A percentile compares a stretch with the other conserved stretches of the same genome.
These are phyloP conservation scores for Nicotiana otophora DNA, from an alignment of 257 asterid genomes.

Conservation along the genomic window DNA sequence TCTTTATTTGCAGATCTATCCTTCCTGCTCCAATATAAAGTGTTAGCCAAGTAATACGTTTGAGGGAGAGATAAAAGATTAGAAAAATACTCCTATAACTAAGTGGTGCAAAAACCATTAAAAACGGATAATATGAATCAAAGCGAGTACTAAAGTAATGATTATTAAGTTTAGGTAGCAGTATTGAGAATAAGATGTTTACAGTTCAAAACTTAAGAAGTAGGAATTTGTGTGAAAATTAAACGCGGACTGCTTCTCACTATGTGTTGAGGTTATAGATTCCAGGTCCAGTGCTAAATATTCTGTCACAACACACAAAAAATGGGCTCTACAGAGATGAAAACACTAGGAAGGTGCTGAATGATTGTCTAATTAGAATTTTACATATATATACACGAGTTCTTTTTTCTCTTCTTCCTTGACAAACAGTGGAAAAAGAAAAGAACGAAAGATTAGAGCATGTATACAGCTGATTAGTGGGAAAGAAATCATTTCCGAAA, in stretches of 20 bases:
- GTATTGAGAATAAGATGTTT: neutral
- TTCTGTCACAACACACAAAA: no score
- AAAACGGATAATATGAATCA: neutral
- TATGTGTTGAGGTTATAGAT: neutral
- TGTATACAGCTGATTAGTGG: slow-evolving; percentile 48
- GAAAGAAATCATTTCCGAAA: slow-evolving; percentile 34
- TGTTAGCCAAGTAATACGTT: no score
- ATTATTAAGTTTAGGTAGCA: neutral
- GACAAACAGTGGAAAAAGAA: slow-evolving; percentile 11
- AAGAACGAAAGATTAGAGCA: slow-evolving; percentile 11
- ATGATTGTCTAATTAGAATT: slow-evolving; percentile 25
- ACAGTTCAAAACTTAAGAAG: neutral
- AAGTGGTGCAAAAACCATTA: neutral
- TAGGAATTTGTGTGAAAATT: neutral
- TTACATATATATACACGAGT: slow-evolving; percentile 39
- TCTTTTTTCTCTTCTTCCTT: slow-evolving; percentile 29
- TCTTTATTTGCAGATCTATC: no score
- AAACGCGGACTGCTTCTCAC: neutral
- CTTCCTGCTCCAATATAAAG: no score
- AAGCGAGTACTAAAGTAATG: neutral
- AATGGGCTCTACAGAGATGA: neutral
- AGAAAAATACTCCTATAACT: no score
- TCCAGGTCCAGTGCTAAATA: no score
- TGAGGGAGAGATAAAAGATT: no score
- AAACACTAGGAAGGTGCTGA: slow-evolving; percentile 7